Evolutionary conservation across 2,329 filamentous ascomycete genomes (phyloP), one percentile per base, ranked within the genome.

Genomic region (Penicillium thymicola): DNA sequence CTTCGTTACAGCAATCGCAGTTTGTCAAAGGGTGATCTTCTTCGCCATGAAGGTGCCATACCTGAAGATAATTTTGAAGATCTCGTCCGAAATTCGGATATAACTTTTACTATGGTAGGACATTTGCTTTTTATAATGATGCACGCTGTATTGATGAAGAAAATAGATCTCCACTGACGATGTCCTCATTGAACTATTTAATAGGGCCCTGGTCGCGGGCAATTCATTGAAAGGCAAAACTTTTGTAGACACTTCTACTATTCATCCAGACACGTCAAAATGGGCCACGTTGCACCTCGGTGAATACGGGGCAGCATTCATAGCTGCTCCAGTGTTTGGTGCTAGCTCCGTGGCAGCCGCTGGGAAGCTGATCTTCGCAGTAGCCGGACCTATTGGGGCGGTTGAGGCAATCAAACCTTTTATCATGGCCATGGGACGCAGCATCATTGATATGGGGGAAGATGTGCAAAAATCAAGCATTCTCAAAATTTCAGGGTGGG

Each of bases 241-340:
- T 13, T 59, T 82, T 9, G 70, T 79, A 18, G 81, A 83, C 56
- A 81, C 79, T 0, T 81, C 80, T 0, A 82, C 81, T 0, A 75
- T 82, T 1, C 78, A 81, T 51, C 79, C 80, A 0, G 66, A 73
- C 7, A 78, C 78, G 0, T 76, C 78, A 0, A 59, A 65, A 1
- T 57, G 59, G 6, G 67, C 72, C 0, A 57, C 72, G 1, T 46
- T 54, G 0, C 66, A 64, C 0, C 61, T 82, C 0, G 47, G 54
- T 0, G 61, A 57, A 5, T 61, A 55, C 11, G 70, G 69, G 0
- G 76, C 70, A 3, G 51, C 57, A 3, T 81, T 81, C 46, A 65
- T 82, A 28, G 74, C 79, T 0, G 70, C 73, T 0, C 81, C 81
- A 0, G 80, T 82, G 0, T 83, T 82, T 55, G 81, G 81, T 7